phyloP scores from a whole-genome alignment of 805 yeast species.

The Pichia eremophila region DNA sequence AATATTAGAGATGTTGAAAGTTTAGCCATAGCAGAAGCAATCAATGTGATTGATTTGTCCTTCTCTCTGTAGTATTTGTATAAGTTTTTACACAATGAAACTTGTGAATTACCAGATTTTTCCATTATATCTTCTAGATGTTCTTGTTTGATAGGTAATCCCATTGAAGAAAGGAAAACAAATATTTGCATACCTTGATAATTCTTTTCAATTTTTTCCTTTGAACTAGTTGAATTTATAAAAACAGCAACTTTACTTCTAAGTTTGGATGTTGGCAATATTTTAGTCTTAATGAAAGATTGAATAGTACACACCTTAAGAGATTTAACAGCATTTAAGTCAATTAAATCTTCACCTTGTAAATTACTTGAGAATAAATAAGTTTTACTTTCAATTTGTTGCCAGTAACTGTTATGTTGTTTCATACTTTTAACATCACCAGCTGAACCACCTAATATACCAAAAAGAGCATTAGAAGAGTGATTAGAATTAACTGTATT shows the following conservation, averaged over 20 bases:
- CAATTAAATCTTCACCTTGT: conserved; percentile 27
- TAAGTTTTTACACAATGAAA: conserved; percentile 30
- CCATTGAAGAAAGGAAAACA: conserved; percentile 37
- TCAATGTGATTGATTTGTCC: conserved; percentile 25
- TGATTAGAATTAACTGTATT: background rate
- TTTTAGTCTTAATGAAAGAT: conserved; percentile 25
- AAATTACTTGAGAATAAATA: conserved; percentile 30
- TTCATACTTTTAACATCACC: conserved; percentile 21
- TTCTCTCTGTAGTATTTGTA: conserved; percentile 33
- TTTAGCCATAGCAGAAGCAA: conserved; percentile 17
- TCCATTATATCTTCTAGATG: conserved; percentile 31
- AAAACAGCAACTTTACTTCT: conserved; percentile 36
- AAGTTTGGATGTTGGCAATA: conserved; percentile 28
- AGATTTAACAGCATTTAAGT: conserved; percentile 21
- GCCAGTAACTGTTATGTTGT: conserved; percentile 40
- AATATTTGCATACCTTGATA: conserved; percentile 33
- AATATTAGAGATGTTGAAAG: conserved; percentile 12
- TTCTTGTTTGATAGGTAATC: conserved; percentile 35
- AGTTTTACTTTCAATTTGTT: conserved; percentile 37
- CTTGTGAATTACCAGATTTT: conserved; percentile 29
- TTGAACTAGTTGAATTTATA: conserved; percentile 29
- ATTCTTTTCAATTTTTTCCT: conserved; percentile 29
- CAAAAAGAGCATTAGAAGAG: conserved; percentile 18
- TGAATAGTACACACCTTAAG: conserved; percentile 28
- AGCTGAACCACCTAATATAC: conserved; percentile 15